Evolutionary conservation across 2,329 filamentous ascomycete genomes (phyloP), one percentile per base, ranked within the genome.

Genomic region (Capronia americana): DNA sequence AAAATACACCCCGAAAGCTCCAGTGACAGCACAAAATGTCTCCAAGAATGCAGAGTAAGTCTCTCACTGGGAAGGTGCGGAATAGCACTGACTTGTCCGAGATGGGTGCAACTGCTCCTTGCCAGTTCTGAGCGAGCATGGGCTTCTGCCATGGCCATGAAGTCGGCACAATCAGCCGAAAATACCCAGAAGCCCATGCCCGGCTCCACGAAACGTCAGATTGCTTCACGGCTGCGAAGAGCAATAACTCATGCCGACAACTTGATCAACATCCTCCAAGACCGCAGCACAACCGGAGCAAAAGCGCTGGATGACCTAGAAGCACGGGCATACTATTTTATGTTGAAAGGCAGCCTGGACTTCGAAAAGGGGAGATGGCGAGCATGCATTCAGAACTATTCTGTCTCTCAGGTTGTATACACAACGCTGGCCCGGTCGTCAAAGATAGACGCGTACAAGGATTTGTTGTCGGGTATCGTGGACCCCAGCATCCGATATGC

Each of bases 81-180:
- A 58, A 32, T 56, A 65, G 46, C 5, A 57, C 67, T 74, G 54
- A 73, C 62, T 57, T 20, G 46, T 23, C 17, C 54, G 12, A 96
- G 92, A 78, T 92, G 89, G 79, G 86, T 89, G 57, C 85, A 90
- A 71, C 84, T 97, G n/a, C 84, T 94, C 34, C 85, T 99, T 64
- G 87, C 97, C 74, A 91, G 88, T 46, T 89, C 93, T 67, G 95
- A 99, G 81, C 87, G 95, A 70, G 92, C 93, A 59, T 98, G 93
- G 92, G 94, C 95, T 44, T 90, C 97, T 78, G 94, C 93, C 65
- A 96, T 98, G 93, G 88, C 91, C 76, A 92, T 97, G 85, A 97
- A 96, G 79, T 87, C 92, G 3, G 83, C 87, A 23, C 92, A 96
- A 76, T 87, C 91, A 46, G 86, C 91, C 73, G 92, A 95, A 73